Conservation (phyloP, 257 asterid genomes). For the Nyctanthes arbortristis region DNA sequence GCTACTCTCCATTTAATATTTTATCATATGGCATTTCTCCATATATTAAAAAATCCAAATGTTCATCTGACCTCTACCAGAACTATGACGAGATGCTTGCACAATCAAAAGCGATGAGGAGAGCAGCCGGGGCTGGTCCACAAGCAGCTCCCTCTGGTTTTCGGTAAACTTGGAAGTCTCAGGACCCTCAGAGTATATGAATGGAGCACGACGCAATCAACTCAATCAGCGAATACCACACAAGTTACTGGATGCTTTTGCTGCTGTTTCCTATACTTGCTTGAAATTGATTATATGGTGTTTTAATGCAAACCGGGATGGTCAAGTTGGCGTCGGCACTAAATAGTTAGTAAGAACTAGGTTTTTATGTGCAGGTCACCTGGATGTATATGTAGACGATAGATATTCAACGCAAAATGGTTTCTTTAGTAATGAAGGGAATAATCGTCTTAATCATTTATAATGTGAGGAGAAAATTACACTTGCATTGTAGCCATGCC, state of each 20-base stretch:
- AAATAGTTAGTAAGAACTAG: not conserved
- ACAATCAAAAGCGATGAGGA: slow-evolving; percentile 66
- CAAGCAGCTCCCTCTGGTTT: slow-evolving; percentile 72
- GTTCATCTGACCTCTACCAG: slow-evolving; percentile 35
- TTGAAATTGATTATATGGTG: slow-evolving; percentile 8
- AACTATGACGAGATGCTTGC: slow-evolving; percentile 70
- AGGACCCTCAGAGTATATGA: not conserved
- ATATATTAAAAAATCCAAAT: slow-evolving; percentile 13
- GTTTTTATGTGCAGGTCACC: not conserved
- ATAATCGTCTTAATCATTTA: too few species aligned
- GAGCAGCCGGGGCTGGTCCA: slow-evolving; percentile 51
- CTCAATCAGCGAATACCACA: not conserved
- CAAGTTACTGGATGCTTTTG: not conserved
- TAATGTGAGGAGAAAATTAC: too few species aligned
- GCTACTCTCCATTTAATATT: slow-evolving; percentile 2
- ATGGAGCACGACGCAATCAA: slow-evolving; percentile 4
- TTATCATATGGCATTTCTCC: not conserved
- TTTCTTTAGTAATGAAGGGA: too few species aligned
- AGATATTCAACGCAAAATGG: too few species aligned
- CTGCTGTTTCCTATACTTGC: slow-evolving; percentile 12
- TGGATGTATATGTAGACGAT: slow-evolving; percentile 21
- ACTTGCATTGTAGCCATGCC: too few species aligned
- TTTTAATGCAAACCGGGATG: not conserved
- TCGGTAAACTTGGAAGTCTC: slow-evolving; percentile 31
- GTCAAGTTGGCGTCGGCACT: not conserved